Evolutionary conservation across 768 basidiomycete species (phyloP), one percentile per base, ranked within the genome.

Genomic region (Austroboletus festivus): DNA sequence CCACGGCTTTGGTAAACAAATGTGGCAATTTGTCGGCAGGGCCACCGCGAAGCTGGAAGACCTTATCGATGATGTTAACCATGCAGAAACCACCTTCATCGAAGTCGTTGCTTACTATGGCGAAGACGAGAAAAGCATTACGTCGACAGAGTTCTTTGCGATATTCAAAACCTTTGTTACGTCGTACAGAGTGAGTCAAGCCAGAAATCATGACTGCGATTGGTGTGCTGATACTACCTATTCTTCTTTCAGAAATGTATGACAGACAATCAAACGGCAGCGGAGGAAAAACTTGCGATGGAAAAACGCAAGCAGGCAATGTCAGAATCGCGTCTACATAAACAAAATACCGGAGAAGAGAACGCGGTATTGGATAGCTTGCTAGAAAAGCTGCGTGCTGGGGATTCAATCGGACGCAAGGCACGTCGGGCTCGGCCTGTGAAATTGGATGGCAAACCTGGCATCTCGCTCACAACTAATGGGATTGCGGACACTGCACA

Each of bases 131-230:
- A 89, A 86, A 67, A 86, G 74, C 53, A 83, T 86, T 80, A 71
- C 85, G 41, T 91, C 93, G 0, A 77, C 86, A 3, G 95, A 97
- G 60, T 99, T 98, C 72, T 99, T 92, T 70, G 92, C 84, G 12
- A 85, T 95, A 58, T 97, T 98, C 80, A 93, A 96, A 71, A 96
- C 91, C 2, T 99, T 99, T 59, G 80, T 94, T 22, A 94, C 86
- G 0, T 95, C 93, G 2, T 99, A 94, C 69, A 85, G 76, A 77
- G 89, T 89, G 54, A 48, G 75, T 4, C 46, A 33, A 16, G 33
- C 16, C 16, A 38, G 23, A 19, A 13, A 13, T 34, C 26, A 47
- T 18, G 38, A 38, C 28, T 21, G 10, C 38, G 53, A 12, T 43
- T 18, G 15, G 26, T 13, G 34, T 46, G 30, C 18, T 59, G 35